Evolutionary conservation across 2,329 filamentous ascomycete species (phyloP).

Genomic region (Teratosphaeria gauchensis): DNA sequence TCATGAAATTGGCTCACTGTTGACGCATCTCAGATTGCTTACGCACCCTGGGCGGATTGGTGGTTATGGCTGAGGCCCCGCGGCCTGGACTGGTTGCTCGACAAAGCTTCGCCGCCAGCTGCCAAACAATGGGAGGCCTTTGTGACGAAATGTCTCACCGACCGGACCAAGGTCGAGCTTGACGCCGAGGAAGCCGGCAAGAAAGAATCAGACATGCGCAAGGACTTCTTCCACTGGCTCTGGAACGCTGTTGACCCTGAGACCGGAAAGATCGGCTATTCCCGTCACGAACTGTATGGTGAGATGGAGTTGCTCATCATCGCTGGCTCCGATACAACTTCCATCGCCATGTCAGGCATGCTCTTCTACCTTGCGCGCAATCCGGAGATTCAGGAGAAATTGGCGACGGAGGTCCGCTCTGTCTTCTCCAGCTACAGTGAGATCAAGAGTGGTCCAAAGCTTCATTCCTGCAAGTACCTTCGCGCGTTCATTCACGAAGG

Average conservation of each 20-base stretch:
- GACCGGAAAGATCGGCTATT: conserved; percentile 20
- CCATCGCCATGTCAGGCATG: conserved; percentile 22
- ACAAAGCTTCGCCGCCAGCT: background rate
- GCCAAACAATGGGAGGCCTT: background rate
- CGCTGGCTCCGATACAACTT: conserved; percentile 25
- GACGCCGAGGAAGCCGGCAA: conserved; percentile 3
- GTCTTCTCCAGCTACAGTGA: conserved; percentile 38
- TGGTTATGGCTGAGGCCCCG: conserved; percentile 1
- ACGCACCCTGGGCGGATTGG: conserved; percentile 7
- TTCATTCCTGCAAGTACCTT: conserved; percentile 33
- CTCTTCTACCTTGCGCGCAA: conserved; percentile 30
- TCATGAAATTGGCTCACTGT: conserved; percentile 2
- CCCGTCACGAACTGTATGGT: conserved; percentile 17
- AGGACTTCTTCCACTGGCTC: conserved; percentile 15
- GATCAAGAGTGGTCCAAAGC: conserved; percentile 33
- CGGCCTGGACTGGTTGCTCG: background rate
- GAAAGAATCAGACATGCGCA: background rate
- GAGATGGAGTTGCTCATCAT: conserved; percentile 23
- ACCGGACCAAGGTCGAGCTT: conserved; percentile 3
- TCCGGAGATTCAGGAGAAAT: conserved; percentile 17
- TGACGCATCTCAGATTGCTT: conserved; percentile 13
- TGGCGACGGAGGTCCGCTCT: conserved; percentile 28
- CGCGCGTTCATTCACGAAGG: conserved; percentile 40
- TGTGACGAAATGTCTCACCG: background rate
- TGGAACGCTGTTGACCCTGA: conserved; percentile 21